Conservation (phyloP, 1,139 yeast genomes). For the Debaryomyces nepalensis region DNA sequence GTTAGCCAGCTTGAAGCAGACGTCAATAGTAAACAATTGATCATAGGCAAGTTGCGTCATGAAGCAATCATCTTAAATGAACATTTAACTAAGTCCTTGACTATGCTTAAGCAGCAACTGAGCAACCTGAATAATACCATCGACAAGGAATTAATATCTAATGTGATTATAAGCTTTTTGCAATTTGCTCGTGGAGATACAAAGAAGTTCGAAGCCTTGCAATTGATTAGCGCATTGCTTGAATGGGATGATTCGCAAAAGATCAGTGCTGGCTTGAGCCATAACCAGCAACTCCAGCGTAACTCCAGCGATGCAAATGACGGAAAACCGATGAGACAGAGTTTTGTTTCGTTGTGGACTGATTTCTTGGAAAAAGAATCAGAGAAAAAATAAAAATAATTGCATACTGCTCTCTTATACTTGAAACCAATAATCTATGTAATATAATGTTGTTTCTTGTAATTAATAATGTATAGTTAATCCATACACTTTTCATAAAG, state of each 20-base stretch:
- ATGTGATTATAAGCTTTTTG: conserved; percentile 80
- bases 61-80: conserved; percentile 95
- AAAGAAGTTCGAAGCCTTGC: conserved; percentile 89
- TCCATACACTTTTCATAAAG: neutral
- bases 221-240: conserved; percentile 77
- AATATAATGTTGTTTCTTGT: conserved; percentile 3
- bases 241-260: conserved; percentile 88
- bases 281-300: conserved; percentile 35
- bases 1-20: conserved; percentile 32
- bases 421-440: conserved; percentile 4
- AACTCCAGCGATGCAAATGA: conserved; percentile 27
- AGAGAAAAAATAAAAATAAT: conserved; percentile 26
- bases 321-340: conserved; percentile 51
- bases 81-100: conserved; percentile 87
- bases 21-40: conserved; percentile 71
- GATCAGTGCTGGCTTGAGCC: conserved; percentile 78
- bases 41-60: conserved; percentile 88
- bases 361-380: conserved; percentile 85
- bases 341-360: conserved; percentile 87
- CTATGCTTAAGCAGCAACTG: conserved; percentile 74
- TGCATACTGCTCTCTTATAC: conserved; percentile 6
- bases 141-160: conserved; percentile 86
- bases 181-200: conserved; percentile 92
- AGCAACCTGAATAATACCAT: conserved; percentile 68
- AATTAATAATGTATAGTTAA: neutral